A percentile compares a stretch with the other conserved stretches of the same genome.
Evolutionary conservation across 2,329 filamentous ascomycete genomes (phyloP).

Genomic region (Stachybotrys elegans): DNA sequence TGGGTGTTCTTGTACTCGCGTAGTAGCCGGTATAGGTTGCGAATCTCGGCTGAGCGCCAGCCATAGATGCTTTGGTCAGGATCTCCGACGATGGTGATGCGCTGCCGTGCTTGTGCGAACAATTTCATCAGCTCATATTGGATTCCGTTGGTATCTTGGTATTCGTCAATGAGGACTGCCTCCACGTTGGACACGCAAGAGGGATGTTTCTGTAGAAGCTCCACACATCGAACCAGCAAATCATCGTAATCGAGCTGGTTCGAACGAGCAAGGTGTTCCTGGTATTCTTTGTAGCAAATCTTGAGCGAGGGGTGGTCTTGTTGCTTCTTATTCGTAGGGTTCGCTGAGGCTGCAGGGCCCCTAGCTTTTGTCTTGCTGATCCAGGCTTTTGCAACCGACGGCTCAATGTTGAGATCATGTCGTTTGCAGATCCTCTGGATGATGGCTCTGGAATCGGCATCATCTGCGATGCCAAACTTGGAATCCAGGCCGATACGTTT

Average conservation of each 20-base stretch:
- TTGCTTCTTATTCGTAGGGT: conserved; percentile 27
- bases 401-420: conserved; percentile 62
- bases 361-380: conserved; percentile 67
- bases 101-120: conserved; percentile 65
- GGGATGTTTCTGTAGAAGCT: conserved; percentile 69
- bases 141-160: conserved; percentile 92
- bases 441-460: conserved; percentile 71
- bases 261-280: conserved; percentile 65
- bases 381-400: conserved; percentile 63
- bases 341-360: conserved; percentile 41
- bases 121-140: conserved; percentile 94
- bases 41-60: conserved; percentile 88
- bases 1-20: conserved; percentile 71
- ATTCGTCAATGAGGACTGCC: conserved; percentile 91
- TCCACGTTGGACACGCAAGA: conserved; percentile 85
- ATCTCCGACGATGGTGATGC: conserved; percentile 94
- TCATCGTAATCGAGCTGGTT: conserved; percentile 95
- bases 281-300: conserved; percentile 68
- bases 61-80: conserved; percentile 98
- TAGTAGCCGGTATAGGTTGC: conserved; percentile 77
- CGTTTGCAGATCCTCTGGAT: conserved; percentile 79
- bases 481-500: conserved; percentile 74
- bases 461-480: conserved; percentile 89
- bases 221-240: conserved; percentile 75
- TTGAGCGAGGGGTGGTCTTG: conserved; percentile 55